phyloP scores from a whole-genome alignment of 2,329 filamentous ascomycete species.

The Sporothrix protearum region DNA sequence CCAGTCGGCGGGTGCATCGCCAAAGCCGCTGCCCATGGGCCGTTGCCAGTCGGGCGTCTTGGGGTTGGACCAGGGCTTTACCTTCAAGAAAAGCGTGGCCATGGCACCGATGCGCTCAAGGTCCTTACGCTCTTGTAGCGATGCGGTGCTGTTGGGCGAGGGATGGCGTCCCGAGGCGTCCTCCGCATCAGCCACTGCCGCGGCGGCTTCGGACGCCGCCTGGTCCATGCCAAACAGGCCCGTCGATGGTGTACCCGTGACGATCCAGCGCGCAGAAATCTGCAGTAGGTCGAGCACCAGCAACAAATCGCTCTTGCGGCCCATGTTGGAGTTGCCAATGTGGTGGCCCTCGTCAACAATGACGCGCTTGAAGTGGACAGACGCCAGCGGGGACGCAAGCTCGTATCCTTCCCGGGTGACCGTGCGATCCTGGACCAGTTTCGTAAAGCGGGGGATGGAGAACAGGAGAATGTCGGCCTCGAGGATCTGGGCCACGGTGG shows the following conservation, averaged over 20 bases:
- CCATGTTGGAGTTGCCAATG: constrained; percentile 62
- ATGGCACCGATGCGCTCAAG: constrained; percentile 64
- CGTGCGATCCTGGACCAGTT: constrained; percentile 48
- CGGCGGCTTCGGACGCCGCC: neutral
- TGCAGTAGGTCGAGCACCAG: constrained; percentile 51
- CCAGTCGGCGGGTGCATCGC: constrained; percentile 63
- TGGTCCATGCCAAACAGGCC: constrained; percentile 72
- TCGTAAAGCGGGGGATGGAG: constrained; percentile 69
- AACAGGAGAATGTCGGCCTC: constrained; percentile 75
- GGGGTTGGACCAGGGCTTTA: constrained; percentile 73
- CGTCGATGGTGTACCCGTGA: constrained; percentile 84
- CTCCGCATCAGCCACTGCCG: neutral
- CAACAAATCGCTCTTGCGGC: constrained; percentile 55
- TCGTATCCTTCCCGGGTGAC: constrained; percentile 33
- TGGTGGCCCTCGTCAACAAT: constrained; percentile 92
- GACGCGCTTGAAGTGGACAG: constrained; percentile 78
- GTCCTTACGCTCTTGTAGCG: constrained; percentile 57
- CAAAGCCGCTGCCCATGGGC: constrained; percentile 30
- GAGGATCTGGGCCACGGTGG: constrained; percentile 55
- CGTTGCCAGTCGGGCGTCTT: constrained; percentile 30
- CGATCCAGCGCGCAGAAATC: constrained; percentile 76
- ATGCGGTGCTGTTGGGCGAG: constrained; percentile 35
- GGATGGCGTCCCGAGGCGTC: neutral
- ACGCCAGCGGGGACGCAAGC: constrained; percentile 55
- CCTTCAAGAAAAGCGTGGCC: constrained; percentile 67